Percentiles rank a stretch among this genome's conserved stretches.
phyloP scores from a whole-genome alignment of 2,329 filamentous ascomycete genomes.

The Bipolaris oryzae region DNA sequence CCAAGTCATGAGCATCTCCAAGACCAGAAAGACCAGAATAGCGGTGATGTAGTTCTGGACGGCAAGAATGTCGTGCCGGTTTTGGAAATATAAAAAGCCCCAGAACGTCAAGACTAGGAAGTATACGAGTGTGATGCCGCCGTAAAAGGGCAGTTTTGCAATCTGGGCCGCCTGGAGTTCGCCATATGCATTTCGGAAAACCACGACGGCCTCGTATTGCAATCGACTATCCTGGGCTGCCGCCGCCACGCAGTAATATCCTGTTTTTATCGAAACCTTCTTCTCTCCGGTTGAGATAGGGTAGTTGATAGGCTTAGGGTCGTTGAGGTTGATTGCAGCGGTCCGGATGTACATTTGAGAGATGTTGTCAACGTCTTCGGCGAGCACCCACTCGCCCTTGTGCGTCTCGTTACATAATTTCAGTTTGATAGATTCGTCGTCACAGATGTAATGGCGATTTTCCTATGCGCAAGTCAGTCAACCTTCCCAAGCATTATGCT shows the following conservation, averaged over 20 bases:
- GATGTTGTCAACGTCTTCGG: constrained; percentile 72
- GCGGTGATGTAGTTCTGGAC: constrained; percentile 99
- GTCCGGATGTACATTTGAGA: constrained; percentile 77
- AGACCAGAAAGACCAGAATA: constrained; percentile 88
- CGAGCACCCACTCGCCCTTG: constrained; percentile 82
- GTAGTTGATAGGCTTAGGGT: constrained; percentile 77
- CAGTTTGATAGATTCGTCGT: constrained; percentile 69
- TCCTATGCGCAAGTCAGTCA: constrained; percentile 27
- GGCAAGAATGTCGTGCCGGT: constrained; percentile 89
- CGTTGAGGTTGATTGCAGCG: constrained; percentile 79
- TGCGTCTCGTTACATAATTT: constrained; percentile 78
- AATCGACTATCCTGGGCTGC: constrained; percentile 68
- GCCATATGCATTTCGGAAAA: constrained; percentile 95
- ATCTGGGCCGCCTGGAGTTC: constrained; percentile 96
- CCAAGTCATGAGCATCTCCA: constrained; percentile 99
- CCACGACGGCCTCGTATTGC: constrained; percentile 79
- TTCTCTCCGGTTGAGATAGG: constrained; percentile 62
- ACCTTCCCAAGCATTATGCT: not conserved
- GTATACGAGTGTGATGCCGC: constrained; percentile 91
- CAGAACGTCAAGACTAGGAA: constrained; percentile 86
- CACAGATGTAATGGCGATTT: constrained; percentile 75
- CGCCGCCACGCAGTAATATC: constrained; percentile 93
- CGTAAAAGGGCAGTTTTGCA: constrained; percentile 96
- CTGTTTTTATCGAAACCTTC: constrained; percentile 67
- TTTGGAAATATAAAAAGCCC: constrained; percentile 94